Percentiles rank a stretch among this genome's conserved stretches.
These are phyloP conservation scores for Cyanophora paradoxa DNA, from an alignment of 78 protist genomes.

Conservation along the genomic window DNA sequence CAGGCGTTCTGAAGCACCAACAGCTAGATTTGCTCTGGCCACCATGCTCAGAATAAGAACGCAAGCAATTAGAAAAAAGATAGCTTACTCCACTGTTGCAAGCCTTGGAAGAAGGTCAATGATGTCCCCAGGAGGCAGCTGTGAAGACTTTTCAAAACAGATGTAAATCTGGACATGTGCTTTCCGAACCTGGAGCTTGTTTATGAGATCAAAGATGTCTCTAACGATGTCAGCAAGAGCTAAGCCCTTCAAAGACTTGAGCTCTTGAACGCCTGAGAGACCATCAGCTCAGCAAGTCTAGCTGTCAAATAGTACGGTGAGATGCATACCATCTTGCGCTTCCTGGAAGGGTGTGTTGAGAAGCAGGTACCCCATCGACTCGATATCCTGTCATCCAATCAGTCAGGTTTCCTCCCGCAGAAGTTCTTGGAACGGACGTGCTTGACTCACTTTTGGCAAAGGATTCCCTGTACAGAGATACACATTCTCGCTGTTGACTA, in stretches of 20 bases:
- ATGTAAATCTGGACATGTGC: not conserved
- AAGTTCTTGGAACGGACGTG: not conserved
- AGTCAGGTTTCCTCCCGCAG: not conserved
- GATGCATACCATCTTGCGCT: no score
- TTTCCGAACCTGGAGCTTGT: not conserved
- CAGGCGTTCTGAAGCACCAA: slow-evolving; percentile 20
- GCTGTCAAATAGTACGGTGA: not conserved
- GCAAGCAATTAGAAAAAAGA: no score
- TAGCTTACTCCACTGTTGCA: no score
- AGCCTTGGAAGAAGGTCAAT: no score
- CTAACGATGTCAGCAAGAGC: slow-evolving; percentile 56
- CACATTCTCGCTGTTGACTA: slow-evolving; percentile 44
- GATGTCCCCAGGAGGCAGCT: no score
- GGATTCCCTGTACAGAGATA: slow-evolving; percentile 76
- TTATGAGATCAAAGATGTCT: not conserved
- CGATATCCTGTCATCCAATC: not conserved
- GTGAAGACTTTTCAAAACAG: no score
- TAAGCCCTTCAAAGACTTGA: slow-evolving; percentile 55
- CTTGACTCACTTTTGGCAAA: slow-evolving; percentile 8
- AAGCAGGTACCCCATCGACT: slow-evolving; percentile 11
- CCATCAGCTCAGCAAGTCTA: not conserved
- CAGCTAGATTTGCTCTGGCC: not conserved
- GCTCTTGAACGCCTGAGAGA: slow-evolving; percentile 1
- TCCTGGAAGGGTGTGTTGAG: slow-evolving; percentile 41
- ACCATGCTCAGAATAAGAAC: not conserved